A percentile compares a stretch with the other conserved stretches of the same genome.
phyloP scores from a whole-genome alignment of 1,284 basidiomycete species.

The Stereum hirsutum region DNA sequence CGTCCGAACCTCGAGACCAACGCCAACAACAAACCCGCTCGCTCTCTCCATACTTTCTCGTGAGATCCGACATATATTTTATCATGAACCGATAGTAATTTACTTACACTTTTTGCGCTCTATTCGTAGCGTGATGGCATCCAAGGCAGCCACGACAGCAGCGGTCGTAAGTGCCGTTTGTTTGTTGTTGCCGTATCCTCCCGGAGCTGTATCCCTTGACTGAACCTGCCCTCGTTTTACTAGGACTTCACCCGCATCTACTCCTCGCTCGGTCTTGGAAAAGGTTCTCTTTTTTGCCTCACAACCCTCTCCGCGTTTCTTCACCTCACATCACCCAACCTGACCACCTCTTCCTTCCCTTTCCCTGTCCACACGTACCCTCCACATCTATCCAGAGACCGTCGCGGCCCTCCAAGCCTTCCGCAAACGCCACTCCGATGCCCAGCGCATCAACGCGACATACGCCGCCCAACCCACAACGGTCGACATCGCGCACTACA shows the following conservation, averaged over 20 bases:
- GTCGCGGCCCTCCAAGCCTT: slow-evolving; percentile 86
- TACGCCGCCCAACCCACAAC: slow-evolving; percentile 72
- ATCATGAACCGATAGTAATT: no score
- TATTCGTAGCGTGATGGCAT: slow-evolving; percentile 47
- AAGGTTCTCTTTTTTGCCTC: slow-evolving; percentile 69
- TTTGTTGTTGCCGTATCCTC: slow-evolving; percentile 5
- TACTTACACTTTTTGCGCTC: neutral
- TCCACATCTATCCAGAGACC: slow-evolving; percentile 54
- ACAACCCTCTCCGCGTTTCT: neutral
- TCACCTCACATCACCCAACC: neutral
- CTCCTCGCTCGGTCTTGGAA: slow-evolving; percentile 83
- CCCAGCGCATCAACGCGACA: slow-evolving; percentile 68
- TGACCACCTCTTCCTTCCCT: neutral
- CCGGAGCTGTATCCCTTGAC: neutral
- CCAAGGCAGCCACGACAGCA: slow-evolving; percentile 72
- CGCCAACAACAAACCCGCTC: neutral
- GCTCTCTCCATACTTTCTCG: neutral
- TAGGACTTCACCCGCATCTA: slow-evolving; percentile 94
- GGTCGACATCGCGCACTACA: slow-evolving; percentile 89
- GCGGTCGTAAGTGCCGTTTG: slow-evolving; percentile 49
- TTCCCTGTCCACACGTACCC: neutral
- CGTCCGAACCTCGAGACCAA: neutral
- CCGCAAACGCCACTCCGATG: slow-evolving; percentile 91
- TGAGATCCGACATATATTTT: neutral
- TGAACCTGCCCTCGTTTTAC: slow-evolving; percentile 4